These are phyloP conservation scores for Xylariales sp. DNA, from an alignment of 2,329 filamentous ascomycete species.

Conservation along the genomic window DNA sequence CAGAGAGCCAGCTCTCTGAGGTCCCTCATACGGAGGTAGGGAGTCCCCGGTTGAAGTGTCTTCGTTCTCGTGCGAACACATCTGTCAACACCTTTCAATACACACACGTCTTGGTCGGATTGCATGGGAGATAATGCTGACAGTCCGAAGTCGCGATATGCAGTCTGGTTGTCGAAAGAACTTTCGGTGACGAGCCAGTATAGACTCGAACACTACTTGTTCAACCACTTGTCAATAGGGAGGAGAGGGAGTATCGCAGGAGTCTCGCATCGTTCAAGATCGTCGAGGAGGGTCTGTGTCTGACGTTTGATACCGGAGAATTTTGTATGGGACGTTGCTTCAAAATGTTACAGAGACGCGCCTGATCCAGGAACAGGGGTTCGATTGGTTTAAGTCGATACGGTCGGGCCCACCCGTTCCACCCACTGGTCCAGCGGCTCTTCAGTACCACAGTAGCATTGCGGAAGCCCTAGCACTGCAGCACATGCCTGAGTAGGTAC, in stretches of 20 bases:
- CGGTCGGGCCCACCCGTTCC: too few species aligned
- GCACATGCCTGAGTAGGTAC: not conserved
- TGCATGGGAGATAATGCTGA: too few species aligned
- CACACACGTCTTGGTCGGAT: too few species aligned
- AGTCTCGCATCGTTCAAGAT: slow-evolving; percentile 20
- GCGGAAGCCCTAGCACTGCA: slow-evolving; percentile 1
- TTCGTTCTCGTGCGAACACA: too few species aligned
- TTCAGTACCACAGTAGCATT: too few species aligned
- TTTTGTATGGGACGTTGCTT: slow-evolving; percentile 33
- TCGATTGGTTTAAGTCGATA: too few species aligned
- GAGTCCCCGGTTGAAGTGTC: not conserved
- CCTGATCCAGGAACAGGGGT: too few species aligned
- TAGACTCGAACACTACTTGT: slow-evolving; percentile 11
- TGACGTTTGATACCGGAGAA: slow-evolving; percentile 35
- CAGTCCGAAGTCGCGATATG: not conserved
- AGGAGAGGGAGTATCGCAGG: slow-evolving; percentile 16
- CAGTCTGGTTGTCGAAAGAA: too few species aligned
- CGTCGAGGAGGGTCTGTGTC: slow-evolving; percentile 25
- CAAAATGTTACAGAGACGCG: slow-evolving; percentile 34
- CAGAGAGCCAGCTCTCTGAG: not conserved
- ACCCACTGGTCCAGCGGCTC: slow-evolving; percentile 14
- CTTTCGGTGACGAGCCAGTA: not conserved
- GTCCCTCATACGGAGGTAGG: not conserved
- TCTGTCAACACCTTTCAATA: too few species aligned
- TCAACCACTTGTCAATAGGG: not conserved